phyloP scores from a whole-genome alignment of 2,329 filamentous ascomycete genomes.

The Colletotrichum paranaense region DNA sequence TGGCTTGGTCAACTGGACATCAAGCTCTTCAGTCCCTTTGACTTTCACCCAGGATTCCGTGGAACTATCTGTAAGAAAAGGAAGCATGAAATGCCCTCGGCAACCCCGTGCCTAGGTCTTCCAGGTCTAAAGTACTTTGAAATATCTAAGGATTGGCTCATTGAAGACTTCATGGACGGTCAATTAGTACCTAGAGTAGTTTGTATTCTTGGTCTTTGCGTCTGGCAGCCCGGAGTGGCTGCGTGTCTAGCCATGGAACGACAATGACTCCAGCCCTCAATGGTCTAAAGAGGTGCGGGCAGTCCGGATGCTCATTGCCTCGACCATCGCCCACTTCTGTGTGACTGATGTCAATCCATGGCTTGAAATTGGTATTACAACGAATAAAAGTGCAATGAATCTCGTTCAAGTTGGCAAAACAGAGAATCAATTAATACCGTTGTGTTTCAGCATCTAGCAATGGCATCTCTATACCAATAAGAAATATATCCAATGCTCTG shows the following conservation, averaged over 20 bases:
- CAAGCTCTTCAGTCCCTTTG: no score
- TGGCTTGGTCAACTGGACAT: no score
- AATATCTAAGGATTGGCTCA: no score
- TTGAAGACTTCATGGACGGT: background rate
- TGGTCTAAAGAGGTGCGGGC: background rate
- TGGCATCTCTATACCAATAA: background rate
- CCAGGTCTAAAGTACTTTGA: no score
- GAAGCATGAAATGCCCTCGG: no score
- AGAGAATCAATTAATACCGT: no score
- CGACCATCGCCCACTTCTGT: background rate
- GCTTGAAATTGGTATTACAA: background rate
- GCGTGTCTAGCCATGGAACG: background rate
- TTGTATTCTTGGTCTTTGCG: background rate
- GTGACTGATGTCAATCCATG: background rate
- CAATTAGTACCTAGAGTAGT: background rate
- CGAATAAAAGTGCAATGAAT: background rate
- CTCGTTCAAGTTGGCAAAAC: background rate
- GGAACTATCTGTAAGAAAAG: no score
- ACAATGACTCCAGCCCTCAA: background rate
- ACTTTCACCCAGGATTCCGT: no score
- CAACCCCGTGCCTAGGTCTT: no score
- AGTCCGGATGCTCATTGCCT: background rate
- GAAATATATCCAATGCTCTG: background rate
- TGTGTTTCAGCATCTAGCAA: background rate
- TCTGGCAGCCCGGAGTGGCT: background rate